A percentile compares a stretch with the other conserved stretches of the same genome.
Evolutionary conservation across 768 basidiomycete species (phyloP).

Genomic region (Scleroderma bovista): DNA sequence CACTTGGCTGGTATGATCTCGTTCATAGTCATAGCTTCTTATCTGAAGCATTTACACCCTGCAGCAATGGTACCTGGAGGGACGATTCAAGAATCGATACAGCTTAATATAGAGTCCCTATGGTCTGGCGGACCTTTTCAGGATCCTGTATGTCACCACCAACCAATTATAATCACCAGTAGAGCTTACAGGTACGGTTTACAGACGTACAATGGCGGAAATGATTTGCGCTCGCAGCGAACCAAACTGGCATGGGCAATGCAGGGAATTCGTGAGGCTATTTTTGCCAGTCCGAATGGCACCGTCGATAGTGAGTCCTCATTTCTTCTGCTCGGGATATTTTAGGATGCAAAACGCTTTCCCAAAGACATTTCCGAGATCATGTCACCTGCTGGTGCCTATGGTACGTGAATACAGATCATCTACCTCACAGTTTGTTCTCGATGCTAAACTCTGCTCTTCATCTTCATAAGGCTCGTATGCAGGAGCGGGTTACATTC

Average conservation of each 20-base stretch:
- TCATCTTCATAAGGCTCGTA: conserved; percentile 50
- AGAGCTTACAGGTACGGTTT: neutral
- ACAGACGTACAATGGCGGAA: conserved; percentile 65
- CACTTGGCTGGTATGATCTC: conserved; percentile 50
- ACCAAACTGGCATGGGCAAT: conserved; percentile 42
- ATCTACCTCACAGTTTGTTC: neutral
- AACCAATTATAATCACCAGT: neutral
- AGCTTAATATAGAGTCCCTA: conserved; percentile 70
- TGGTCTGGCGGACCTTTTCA: conserved; percentile 74
- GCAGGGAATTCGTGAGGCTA: conserved; percentile 46
- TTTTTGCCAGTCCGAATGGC: conserved; percentile 55
- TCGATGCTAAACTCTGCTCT: neutral
- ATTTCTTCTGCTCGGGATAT: neutral
- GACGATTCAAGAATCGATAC: conserved; percentile 51
- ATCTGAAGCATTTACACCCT: neutral
- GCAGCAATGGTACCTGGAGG: conserved; percentile 65
- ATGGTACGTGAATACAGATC: conserved; percentile 38
- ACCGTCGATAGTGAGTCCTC: conserved; percentile 45
- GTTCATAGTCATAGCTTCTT: neutral
- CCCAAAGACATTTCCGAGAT: conserved; percentile 49
- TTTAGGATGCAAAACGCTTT: neutral
- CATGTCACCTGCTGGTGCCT: conserved; percentile 50
- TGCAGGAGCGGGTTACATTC: conserved; percentile 55
- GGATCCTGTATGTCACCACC: conserved; percentile 43
- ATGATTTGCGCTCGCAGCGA: conserved; percentile 44